These are phyloP conservation scores for Rubia tinctorum DNA, from an alignment of 305 asterid species.

Conservation along the genomic window DNA sequence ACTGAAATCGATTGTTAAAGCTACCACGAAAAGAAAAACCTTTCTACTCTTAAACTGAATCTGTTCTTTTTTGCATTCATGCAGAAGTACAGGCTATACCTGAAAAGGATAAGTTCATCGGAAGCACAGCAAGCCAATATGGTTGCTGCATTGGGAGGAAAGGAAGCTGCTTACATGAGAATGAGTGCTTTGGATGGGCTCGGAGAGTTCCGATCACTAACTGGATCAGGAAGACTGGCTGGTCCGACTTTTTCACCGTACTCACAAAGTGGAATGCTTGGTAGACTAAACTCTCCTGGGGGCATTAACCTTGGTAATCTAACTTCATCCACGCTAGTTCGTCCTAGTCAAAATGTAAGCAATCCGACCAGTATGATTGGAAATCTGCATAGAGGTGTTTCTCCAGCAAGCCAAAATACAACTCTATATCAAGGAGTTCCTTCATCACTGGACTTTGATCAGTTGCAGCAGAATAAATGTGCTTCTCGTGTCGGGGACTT, in stretches of 20 bases:
- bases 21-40: no score
- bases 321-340: slow-evolving; percentile 43
- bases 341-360: slow-evolving; percentile 46
- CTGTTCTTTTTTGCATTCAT: slow-evolving; percentile 11
- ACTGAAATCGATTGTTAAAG: not conserved
- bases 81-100: slow-evolving; percentile 86
- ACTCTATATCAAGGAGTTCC: slow-evolving; percentile 59
- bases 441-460: slow-evolving; percentile 65
- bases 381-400: slow-evolving; percentile 48
- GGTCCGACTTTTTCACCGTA: slow-evolving; percentile 49
- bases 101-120: slow-evolving; percentile 67
- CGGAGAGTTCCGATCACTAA: slow-evolving; percentile 54
- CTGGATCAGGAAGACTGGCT: slow-evolving; percentile 58
- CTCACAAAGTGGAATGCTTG: slow-evolving; percentile 53
- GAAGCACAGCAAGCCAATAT: slow-evolving; percentile 78
- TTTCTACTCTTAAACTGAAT: not conserved
- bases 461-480: slow-evolving; percentile 52
- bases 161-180: slow-evolving; percentile 64
- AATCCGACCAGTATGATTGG: slow-evolving; percentile 39
- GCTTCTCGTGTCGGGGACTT: slow-evolving; percentile 25
- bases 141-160: slow-evolving; percentile 72
- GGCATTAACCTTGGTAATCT: slow-evolving; percentile 46
- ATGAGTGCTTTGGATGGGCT: slow-evolving; percentile 61
- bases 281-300: slow-evolving; percentile 62
- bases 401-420: slow-evolving; percentile 43